Conservation (phyloP, 306 rosid species). For the Alnus rubra region DNA sequence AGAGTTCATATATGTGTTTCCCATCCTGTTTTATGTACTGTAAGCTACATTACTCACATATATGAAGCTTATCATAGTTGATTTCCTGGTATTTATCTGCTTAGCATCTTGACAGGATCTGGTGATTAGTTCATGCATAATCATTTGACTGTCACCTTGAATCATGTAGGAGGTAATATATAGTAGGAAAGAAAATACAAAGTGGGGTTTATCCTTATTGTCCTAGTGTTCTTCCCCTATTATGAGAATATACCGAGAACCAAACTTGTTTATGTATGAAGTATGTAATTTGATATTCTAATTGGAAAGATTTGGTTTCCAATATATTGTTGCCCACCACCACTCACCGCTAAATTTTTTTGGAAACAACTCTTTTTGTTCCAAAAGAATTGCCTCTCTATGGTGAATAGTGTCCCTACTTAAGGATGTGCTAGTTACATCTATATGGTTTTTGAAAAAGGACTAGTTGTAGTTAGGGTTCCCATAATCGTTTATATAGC, state of each 20-base stretch:
- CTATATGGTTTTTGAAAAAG: background rate
- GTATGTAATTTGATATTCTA: background rate
- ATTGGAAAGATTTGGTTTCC: background rate
- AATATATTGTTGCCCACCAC: background rate
- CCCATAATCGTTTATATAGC: background rate
- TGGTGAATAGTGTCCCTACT: background rate
- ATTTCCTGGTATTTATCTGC: too few species aligned
- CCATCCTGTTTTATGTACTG: too few species aligned
- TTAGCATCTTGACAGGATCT: too few species aligned
- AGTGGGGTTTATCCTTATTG: background rate
- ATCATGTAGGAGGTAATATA: background rate
- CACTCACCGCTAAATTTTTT: background rate
- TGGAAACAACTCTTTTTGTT: background rate
- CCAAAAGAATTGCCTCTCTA: background rate
- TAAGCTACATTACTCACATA: too few species aligned
- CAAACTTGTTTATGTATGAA: background rate
- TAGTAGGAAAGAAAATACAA: background rate
- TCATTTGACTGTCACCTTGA: background rate
- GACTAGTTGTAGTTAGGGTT: background rate
- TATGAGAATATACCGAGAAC: background rate
- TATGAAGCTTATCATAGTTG: too few species aligned
- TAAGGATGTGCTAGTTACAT: background rate
- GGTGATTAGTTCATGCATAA: too few species aligned
- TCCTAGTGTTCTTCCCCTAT: background rate
- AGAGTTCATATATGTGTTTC: too few species aligned